Conservation (phyloP, 2,329 filamentous ascomycete species). For the Claviceps citrina region DNA sequence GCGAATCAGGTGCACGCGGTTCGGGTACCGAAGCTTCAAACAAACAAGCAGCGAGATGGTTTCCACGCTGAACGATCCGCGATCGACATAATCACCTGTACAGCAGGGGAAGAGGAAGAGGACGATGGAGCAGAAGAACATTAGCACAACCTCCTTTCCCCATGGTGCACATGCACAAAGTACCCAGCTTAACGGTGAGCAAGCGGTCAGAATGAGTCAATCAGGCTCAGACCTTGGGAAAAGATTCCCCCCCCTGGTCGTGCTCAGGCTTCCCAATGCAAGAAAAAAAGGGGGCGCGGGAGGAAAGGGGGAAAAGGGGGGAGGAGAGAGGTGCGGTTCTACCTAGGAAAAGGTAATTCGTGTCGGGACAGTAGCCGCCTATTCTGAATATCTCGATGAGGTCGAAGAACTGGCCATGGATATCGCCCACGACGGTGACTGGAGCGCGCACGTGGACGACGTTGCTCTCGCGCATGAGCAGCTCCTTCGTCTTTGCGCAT, state of each 20-base stretch:
- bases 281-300: too few relatives aligned
- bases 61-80: slow-evolving; percentile 95
- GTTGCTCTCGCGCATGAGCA: slow-evolving; percentile 99
- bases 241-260: neutral
- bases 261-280: neutral
- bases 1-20: slow-evolving; percentile 87
- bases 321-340: slow-evolving; percentile 2
- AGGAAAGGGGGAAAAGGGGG: too few relatives aligned
- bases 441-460: slow-evolving; percentile 93
- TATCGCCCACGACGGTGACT: slow-evolving; percentile 94
- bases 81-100: slow-evolving; percentile 88
- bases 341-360: slow-evolving; percentile 97
- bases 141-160: too few relatives aligned
- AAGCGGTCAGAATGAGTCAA: neutral
- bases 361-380: slow-evolving; percentile 91
- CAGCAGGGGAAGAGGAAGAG: neutral
- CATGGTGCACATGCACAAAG: too few relatives aligned
- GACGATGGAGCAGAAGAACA: too few relatives aligned
- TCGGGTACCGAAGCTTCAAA: slow-evolving; percentile 89
- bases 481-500: slow-evolving; percentile 97
- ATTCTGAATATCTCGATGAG: slow-evolving; percentile 99
- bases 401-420: slow-evolving; percentile 97
- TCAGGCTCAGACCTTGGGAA: neutral
- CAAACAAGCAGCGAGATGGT: slow-evolving; percentile 96
- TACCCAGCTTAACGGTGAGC: too few relatives aligned